These are phyloP conservation scores for Nemania sp. DNA, from an alignment of 2,329 filamentous ascomycete genomes.

Conservation along the genomic window DNA sequence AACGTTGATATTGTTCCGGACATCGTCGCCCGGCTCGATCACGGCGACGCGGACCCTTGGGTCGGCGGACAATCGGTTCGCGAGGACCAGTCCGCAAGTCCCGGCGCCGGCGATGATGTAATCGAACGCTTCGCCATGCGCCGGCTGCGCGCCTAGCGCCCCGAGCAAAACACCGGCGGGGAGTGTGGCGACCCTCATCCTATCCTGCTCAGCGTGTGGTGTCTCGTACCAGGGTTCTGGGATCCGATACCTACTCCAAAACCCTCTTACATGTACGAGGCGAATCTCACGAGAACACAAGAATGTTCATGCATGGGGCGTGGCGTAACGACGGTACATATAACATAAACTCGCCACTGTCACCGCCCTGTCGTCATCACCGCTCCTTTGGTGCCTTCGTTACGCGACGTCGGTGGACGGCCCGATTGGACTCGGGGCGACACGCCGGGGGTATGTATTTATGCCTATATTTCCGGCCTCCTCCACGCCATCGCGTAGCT, in stretches of 20 bases:
- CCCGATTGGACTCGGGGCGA: constrained; percentile 23
- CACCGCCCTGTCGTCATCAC: background rate
- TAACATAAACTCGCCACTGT: background rate
- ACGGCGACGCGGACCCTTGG: constrained; percentile 51
- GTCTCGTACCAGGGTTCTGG: background rate
- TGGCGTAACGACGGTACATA: no score
- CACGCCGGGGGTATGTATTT: background rate
- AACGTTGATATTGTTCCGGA: constrained; percentile 52
- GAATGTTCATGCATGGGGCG: no score
- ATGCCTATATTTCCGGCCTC: background rate
- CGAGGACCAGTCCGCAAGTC: constrained; percentile 54
- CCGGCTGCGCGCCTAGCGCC: background rate
- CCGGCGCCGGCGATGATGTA: constrained; percentile 56
- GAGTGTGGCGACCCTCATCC: constrained; percentile 18
- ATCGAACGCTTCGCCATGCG: constrained; percentile 48
- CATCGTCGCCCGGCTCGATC: constrained; percentile 55
- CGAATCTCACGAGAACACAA: background rate
- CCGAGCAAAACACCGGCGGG: constrained; percentile 13
- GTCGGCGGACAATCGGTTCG: constrained; percentile 54
- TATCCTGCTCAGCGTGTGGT: no score
- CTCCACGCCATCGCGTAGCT: background rate
- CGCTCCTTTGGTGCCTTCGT: constrained; percentile 11
- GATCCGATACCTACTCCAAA: background rate
- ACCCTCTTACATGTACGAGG: background rate
- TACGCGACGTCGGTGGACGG: constrained; percentile 8